Percentiles rank a stretch among this genome's conserved stretches.
Conservation (phyloP, 331 rosid genomes). For the Erythrophleum ivorense region DNA sequence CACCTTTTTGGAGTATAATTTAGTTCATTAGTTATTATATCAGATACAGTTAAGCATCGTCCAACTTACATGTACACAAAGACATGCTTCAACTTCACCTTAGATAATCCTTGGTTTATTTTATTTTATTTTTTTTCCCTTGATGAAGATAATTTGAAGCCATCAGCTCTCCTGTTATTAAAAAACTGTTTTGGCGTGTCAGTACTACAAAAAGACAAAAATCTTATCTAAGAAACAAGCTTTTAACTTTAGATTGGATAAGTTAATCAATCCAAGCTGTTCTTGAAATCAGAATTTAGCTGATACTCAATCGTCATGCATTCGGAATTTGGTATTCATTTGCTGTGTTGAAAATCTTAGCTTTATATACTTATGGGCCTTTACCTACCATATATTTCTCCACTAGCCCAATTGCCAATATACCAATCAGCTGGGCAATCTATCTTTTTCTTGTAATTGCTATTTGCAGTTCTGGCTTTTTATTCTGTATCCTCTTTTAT, state of each 20-base stretch:
- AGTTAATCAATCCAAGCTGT: constrained; percentile 5
- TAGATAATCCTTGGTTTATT: background rate
- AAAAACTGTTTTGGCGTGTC: constrained; percentile 20
- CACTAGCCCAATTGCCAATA: background rate
- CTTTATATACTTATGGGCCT: background rate
- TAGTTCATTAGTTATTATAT: background rate
- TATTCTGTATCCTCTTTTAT: constrained; percentile 2
- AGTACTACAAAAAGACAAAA: background rate
- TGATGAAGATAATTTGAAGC: background rate
- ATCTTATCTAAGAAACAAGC: background rate
- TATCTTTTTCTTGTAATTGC: background rate
- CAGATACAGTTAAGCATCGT: constrained; percentile 25
- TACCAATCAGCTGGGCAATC: background rate
- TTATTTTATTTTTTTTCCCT: constrained; percentile 20
- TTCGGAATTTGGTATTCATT: constrained; percentile 8
- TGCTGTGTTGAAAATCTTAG: background rate
- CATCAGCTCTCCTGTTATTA: background rate
- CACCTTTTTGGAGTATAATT: constrained; percentile 27
- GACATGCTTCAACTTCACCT: background rate
- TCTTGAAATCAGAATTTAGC: background rate
- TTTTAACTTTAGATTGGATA: background rate
- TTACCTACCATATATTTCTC: background rate
- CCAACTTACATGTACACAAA: background rate
- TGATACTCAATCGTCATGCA: background rate
- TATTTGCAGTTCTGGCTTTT: background rate